phyloP scores from a whole-genome alignment of 331 rosid genomes.

The Acacia concinna region DNA sequence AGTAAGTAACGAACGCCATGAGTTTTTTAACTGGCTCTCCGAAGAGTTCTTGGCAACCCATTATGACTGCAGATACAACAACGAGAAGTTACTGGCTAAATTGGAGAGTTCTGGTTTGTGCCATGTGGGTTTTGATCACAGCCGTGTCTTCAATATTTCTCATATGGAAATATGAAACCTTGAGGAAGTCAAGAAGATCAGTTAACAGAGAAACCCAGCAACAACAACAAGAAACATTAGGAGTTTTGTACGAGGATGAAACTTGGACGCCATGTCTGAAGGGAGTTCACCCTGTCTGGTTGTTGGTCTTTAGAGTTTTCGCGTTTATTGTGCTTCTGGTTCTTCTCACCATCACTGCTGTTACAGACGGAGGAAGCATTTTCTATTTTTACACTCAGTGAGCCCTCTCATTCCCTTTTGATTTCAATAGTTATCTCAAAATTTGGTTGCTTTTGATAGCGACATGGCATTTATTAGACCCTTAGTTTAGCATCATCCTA shows the following conservation, averaged over 20 bases:
- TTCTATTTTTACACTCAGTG: constrained; percentile 91
- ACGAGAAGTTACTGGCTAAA: constrained; percentile 77
- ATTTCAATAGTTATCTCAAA: constrained; percentile 4
- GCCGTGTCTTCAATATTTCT: constrained; percentile 48
- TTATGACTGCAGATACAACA: constrained; percentile 77
- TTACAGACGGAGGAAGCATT: constrained; percentile 71
- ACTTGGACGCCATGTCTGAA: constrained; percentile 91
- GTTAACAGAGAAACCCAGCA: constrained; percentile 30
- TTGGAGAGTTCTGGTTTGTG: constrained; percentile 81
- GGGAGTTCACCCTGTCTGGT: constrained; percentile 94
- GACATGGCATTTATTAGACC: constrained; percentile 7
- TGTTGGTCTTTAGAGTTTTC: constrained; percentile 69
- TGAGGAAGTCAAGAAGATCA: constrained; percentile 28
- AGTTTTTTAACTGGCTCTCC: constrained; percentile 69
- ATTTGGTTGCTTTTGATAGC: constrained; percentile 10
- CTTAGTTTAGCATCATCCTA: neutral
- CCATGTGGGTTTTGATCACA: constrained; percentile 56
- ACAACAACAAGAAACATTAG: constrained; percentile 41
- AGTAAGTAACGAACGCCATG: constrained; percentile 49
- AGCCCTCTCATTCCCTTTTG: constrained; percentile 30
- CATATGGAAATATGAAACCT: constrained; percentile 56
- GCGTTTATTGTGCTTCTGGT: constrained; percentile 79
- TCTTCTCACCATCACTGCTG: constrained; percentile 62
- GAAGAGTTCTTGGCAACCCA: constrained; percentile 79
- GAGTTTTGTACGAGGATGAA: constrained; percentile 79